Conservation (phyloP, 2,329 filamentous ascomycete genomes). For the Fusarium fracticaudum region DNA sequence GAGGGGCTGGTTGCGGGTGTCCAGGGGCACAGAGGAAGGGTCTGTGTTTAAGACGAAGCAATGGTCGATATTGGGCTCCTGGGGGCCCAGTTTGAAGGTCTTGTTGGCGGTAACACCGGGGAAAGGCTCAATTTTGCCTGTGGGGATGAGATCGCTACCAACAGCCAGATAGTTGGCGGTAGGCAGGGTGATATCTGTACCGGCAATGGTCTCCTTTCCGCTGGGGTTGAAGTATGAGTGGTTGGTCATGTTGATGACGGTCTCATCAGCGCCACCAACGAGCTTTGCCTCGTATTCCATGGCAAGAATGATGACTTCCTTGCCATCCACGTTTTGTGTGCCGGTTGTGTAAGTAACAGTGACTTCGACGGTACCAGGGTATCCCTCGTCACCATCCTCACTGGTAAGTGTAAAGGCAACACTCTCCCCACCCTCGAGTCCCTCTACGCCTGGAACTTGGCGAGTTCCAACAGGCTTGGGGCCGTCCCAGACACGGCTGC, state of each 20-base stretch:
- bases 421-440: conserved; percentile 69
- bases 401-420: conserved; percentile 74
- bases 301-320: conserved; percentile 75
- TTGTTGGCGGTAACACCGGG: conserved; percentile 71
- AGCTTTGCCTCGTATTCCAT: conserved; percentile 93
- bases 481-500: conserved; percentile 79
- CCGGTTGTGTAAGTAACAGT: conserved; percentile 82
- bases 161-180: conserved; percentile 76
- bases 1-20: conserved; percentile 72
- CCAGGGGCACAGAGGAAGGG: conserved; percentile 67
- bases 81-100: conserved; percentile 76
- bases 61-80: conserved; percentile 83
- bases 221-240: conserved; percentile 83
- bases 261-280: conserved; percentile 83
- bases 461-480: conserved; percentile 68
- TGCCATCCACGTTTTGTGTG: conserved; percentile 69
- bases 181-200: conserved; percentile 73
- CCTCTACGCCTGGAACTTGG: conserved; percentile 60
- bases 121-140: conserved; percentile 70
- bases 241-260: conserved; percentile 92
- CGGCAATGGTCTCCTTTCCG: conserved; percentile 61
- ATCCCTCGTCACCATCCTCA: conserved; percentile 87
- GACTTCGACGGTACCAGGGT: conserved; percentile 84
- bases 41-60: conserved; percentile 84
- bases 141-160: conserved; percentile 79